Evolutionary conservation across 371 early-diverging fungal species (phyloP).

Genomic region (Apophysomyces trapeziformis): DNA sequence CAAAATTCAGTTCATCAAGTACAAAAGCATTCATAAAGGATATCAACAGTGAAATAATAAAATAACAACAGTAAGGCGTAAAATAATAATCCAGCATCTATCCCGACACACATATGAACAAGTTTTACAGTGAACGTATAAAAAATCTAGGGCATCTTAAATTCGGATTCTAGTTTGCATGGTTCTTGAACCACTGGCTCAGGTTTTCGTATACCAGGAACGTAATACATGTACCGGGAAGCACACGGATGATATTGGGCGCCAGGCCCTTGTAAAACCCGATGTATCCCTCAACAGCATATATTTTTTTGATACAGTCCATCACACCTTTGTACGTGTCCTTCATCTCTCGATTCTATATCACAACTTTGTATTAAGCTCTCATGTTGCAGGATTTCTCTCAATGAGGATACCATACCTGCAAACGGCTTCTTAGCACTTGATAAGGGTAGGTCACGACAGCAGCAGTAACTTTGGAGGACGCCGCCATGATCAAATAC

Average conservation of each 20-base stretch:
- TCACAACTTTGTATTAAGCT: no score
- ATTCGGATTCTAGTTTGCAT: constrained; percentile 41
- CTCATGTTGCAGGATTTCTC: not conserved
- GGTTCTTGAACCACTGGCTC: constrained; percentile 68
- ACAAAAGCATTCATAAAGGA: no score
- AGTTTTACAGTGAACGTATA: not conserved
- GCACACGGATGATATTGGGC: constrained; percentile 85
- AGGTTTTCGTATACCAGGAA: constrained; percentile 94
- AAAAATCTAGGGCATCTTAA: constrained; percentile 22
- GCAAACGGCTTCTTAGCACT: constrained; percentile 88
- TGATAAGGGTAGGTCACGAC: constrained; percentile 95
- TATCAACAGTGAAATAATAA: no score
- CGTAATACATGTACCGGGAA: constrained; percentile 95
- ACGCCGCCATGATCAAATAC: constrained; percentile 84
- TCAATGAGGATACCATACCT: constrained; percentile 43
- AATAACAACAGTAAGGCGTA: no score
- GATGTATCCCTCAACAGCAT: constrained; percentile 72
- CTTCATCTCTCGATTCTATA: constrained; percentile 38
- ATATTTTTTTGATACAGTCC: constrained; percentile 76
- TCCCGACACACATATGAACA: no score
- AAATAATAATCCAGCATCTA: no score
- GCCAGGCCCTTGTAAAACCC: constrained; percentile 97
- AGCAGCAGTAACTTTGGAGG: constrained; percentile 88
- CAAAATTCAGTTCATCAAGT: not conserved
- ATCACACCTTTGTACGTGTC: constrained; percentile 69